A percentile compares a stretch with the other conserved stretches of the same genome.
Conservation (phyloP, 1,284 basidiomycete genomes). For the Phellopilus nigrolimitatus region DNA sequence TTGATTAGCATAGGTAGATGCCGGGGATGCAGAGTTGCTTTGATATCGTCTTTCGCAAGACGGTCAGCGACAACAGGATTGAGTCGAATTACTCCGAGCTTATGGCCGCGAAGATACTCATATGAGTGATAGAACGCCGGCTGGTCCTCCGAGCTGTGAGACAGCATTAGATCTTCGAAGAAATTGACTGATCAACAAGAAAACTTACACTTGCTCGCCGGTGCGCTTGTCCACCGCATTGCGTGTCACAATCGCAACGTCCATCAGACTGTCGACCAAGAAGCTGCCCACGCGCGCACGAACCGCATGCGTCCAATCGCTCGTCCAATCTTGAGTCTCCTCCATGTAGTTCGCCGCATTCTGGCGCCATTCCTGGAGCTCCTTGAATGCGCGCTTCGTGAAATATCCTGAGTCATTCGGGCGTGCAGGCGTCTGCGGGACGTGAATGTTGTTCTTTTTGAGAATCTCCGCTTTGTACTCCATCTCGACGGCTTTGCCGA, state of each 20-base stretch:
- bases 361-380: constrained; percentile 54
- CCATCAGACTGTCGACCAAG: constrained; percentile 81
- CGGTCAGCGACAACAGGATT: constrained; percentile 80
- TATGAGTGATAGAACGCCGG: constrained; percentile 92
- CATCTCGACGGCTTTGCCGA: constrained; percentile 84
- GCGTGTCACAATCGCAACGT: constrained; percentile 76
- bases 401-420: constrained; percentile 46
- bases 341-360: constrained; percentile 62
- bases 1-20: constrained; percentile 95
- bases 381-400: constrained; percentile 50
- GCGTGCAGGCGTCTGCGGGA: constrained; percentile 37
- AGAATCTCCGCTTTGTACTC: constrained; percentile 87
- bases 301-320: constrained; percentile 77
- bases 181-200: constrained; percentile 1
- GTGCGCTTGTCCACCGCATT: constrained; percentile 52
- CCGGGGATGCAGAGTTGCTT: constrained; percentile 84
- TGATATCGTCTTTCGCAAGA: constrained; percentile 73
- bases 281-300: constrained; percentile 81
- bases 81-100: constrained; percentile 86
- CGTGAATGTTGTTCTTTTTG: constrained; percentile 55
- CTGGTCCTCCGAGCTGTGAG: constrained; percentile 68
- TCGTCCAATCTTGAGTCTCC: constrained; percentile 65
- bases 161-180: not conserved
- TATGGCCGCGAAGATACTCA: constrained; percentile 90
- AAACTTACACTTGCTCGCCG: constrained; percentile 51